Conservation (phyloP, 257 asterid species). For the Solanum chilense region DNA sequence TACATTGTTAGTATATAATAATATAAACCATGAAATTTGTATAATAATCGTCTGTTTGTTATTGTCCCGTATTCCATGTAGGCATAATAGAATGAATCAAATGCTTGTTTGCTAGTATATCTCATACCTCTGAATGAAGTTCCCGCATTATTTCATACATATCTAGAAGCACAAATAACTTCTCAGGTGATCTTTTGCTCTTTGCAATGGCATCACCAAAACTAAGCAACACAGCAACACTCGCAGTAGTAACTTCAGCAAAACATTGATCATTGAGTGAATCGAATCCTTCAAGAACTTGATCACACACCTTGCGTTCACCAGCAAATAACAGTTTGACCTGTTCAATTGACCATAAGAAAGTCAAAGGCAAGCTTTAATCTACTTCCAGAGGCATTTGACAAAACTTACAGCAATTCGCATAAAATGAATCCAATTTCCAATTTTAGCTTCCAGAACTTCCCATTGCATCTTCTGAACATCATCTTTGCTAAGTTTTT, state of each 20-base stretch:
- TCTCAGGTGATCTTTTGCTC: slow-evolving; percentile 99
- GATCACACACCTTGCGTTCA: slow-evolving; percentile 94
- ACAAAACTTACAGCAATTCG: slow-evolving; percentile 77
- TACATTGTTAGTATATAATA: neutral
- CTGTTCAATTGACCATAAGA: slow-evolving; percentile 33
- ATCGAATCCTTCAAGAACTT: slow-evolving; percentile 78
- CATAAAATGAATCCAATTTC: slow-evolving; percentile 99
- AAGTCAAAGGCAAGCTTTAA: neutral
- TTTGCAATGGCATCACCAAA: slow-evolving; percentile 98
- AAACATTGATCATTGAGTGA: slow-evolving; percentile 84
- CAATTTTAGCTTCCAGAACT: slow-evolving; percentile 95
- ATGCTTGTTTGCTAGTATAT: neutral
- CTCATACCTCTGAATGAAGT: slow-evolving; percentile 79
- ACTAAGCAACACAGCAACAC: slow-evolving; percentile 89
- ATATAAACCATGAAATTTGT: neutral
- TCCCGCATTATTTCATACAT: slow-evolving; percentile 99
- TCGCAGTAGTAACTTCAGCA: slow-evolving; percentile 82
- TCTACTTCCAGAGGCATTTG: neutral
- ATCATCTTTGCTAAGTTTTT: slow-evolving; percentile 96
- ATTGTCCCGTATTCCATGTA: neutral
- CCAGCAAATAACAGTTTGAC: slow-evolving; percentile 92
- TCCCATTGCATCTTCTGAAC: slow-evolving; percentile 99
- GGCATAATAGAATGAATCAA: neutral
- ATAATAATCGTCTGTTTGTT: neutral
- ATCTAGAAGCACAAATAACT: slow-evolving; percentile 89